These are phyloP conservation scores for Erythrophleum fordii DNA, from an alignment of 306 rosid genomes.

Conservation along the genomic window DNA sequence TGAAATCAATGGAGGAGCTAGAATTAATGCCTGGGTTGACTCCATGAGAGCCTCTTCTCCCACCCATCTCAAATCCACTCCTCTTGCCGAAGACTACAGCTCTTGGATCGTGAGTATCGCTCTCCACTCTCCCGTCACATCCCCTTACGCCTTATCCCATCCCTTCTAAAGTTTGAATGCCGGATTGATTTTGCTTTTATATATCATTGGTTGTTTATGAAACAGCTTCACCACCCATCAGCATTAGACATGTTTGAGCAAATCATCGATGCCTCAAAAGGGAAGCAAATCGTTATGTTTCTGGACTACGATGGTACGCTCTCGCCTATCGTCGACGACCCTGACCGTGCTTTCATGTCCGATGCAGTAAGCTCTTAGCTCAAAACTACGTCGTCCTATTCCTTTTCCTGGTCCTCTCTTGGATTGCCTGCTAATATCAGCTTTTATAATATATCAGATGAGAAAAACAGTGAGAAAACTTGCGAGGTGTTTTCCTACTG, in stretches of 20 bases:
- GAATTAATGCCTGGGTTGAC: slow-evolving; percentile 80
- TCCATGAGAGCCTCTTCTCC: slow-evolving; percentile 97
- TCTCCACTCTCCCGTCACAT: background rate
- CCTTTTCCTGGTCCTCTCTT: background rate
- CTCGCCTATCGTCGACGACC: slow-evolving; percentile 89
- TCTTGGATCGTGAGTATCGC: slow-evolving; percentile 75
- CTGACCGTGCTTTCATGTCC: slow-evolving; percentile 90
- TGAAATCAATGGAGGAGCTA: slow-evolving; percentile 72
- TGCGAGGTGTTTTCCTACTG: slow-evolving; percentile 85
- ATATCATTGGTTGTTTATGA: background rate
- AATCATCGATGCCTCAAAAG: slow-evolving; percentile 74
- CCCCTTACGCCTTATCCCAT: background rate
- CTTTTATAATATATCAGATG: slow-evolving; percentile 62
- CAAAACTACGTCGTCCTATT: background rate
- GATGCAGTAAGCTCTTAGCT: slow-evolving; percentile 54
- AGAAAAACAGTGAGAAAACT: slow-evolving; percentile 77
- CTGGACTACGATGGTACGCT: slow-evolving; percentile 92
- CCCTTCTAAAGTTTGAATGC: background rate
- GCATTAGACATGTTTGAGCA: slow-evolving; percentile 86
- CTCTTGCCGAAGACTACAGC: slow-evolving; percentile 53
- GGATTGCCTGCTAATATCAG: background rate
- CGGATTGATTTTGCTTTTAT: background rate
- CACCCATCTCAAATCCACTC: slow-evolving; percentile 58
- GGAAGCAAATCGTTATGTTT: slow-evolving; percentile 87
- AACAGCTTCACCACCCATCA: slow-evolving; percentile 79